Conservation (phyloP, 176 grass and related monocot genomes). For the Oryza brachyantha region DNA sequence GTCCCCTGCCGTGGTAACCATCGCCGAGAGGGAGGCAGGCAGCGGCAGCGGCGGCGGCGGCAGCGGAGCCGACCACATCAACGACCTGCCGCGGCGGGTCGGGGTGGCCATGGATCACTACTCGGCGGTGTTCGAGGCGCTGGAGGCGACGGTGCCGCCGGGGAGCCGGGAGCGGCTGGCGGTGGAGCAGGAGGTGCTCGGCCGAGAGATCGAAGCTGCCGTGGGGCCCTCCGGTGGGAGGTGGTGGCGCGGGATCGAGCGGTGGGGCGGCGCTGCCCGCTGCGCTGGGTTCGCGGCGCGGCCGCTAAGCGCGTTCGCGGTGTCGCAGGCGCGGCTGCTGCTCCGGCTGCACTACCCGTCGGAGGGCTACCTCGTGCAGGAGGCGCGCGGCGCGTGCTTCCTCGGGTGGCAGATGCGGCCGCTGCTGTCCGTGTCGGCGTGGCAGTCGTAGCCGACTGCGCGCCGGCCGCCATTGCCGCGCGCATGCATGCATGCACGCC, state of each 20-base stretch:
- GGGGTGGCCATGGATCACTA: constrained; percentile 71
- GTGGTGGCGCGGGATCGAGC: constrained; percentile 60
- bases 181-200: constrained; percentile 81
- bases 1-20: constrained; percentile 69
- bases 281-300: constrained; percentile 52
- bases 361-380: constrained; percentile 86
- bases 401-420: constrained; percentile 87
- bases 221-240: constrained; percentile 32
- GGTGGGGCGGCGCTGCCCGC: constrained; percentile 59
- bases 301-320: constrained; percentile 71
- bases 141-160: constrained; percentile 87
- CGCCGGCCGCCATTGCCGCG: background rate
- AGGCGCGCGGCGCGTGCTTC: constrained; percentile 67
- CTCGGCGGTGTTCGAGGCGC: constrained; percentile 77
- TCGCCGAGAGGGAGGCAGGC: constrained; percentile 66
- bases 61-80: constrained; percentile 37
- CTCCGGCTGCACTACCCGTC: constrained; percentile 98
- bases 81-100: constrained; percentile 34
- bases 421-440: constrained; percentile 93
- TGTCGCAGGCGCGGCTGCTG: constrained; percentile 82
- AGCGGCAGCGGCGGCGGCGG: constrained; percentile 21
- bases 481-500: constrained; percentile 19
- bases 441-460: constrained; percentile 41
- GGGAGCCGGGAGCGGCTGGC: constrained; percentile 69
- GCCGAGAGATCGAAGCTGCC: constrained; percentile 70